Base-by-base conservation (phyloP, 1,284 basidiomycete genomes). In the Papiliotrema nemorosa region DNA sequence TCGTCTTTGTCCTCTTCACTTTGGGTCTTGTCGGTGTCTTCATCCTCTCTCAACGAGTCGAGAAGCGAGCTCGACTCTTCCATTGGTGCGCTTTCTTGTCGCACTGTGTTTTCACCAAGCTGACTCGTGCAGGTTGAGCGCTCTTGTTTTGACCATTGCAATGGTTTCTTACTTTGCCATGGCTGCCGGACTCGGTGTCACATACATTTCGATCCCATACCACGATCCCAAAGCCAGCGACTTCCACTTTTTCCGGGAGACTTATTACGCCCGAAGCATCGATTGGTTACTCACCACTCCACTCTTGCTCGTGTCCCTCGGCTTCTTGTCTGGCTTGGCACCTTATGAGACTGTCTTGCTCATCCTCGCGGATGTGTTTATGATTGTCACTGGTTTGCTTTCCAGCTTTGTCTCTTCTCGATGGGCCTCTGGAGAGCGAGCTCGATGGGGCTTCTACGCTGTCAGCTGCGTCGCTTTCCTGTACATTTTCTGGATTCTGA, bases 251-350 rank as follows among this genome's bases (percentile, higher is more conserved):
- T 52, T 59, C 50, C 55, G 70, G 44, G 52, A 71, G 57, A 50
- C 63, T 39, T 62, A 65, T 57, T 67, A 53, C 34, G 57, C 63
- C n/a, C 57, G 61, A 36, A 66, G 62, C 58, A 55, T 67, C 41
- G 65, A 69, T 52, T 67, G 60, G 60, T 54, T 67, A 31, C 51
- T 70, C 57, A 69, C 66, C 37, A 62, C 62, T 9, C 70, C 70
- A 13, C 59, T 72, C 22, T 53, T 68, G 45, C 47, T 70, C 39
- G 24, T 66, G 36, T 61, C 64, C 35, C 63, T 72, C 22, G 50
- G 54, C 25, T 44, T 69, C 37, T 59, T 73, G 25, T 54, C 63
- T 12, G 69, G 71, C 44, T 55, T 70, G 21, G 59, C 66, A 12
- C 67, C 68, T 10, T 55, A 60, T 12, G 59, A 55, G 25, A 67